A percentile compares a stretch with the other conserved stretches of the same genome.
Evolutionary conservation across 352 stramenopile genomes (phyloP).

Genomic region (Pythium scleroteichum): DNA sequence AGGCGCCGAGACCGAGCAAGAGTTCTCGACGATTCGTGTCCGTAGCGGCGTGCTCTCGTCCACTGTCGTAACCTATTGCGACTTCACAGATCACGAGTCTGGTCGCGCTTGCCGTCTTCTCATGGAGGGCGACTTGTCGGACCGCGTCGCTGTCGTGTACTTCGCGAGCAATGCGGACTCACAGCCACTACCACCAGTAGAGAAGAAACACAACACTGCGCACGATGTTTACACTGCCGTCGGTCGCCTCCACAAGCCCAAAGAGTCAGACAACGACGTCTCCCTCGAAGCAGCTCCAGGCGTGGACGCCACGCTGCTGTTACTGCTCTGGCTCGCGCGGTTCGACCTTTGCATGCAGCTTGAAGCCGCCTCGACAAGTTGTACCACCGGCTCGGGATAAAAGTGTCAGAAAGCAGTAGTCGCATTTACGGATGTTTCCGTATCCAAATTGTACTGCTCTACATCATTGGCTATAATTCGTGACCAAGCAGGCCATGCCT

Average conservation of each 20-base stretch:
- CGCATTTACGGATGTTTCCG: too few species aligned
- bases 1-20: constrained; percentile 1
- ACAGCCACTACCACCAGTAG: not conserved
- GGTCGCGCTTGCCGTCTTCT: not conserved
- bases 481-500: too few species aligned
- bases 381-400: not conserved
- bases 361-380: not conserved
- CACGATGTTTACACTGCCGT: not conserved
- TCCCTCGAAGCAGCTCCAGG: constrained; percentile 9
- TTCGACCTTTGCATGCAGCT: not conserved
- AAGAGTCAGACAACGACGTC: not conserved
- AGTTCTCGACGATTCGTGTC: not conserved
- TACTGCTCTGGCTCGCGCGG: constrained; percentile 5
- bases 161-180: not conserved
- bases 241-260: constrained; percentile 5
- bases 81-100: constrained; percentile 1
- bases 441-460: too few species aligned
- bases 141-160: constrained; percentile 12
- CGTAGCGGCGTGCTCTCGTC: not conserved
- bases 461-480: too few species aligned
- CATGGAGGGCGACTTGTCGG: constrained; percentile 4
- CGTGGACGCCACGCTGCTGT: constrained; percentile 8
- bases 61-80: not conserved
- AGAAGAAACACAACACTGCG: not conserved
- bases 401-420: not conserved